phyloP scores from a whole-genome alignment of 371 early-diverging fungal species.

The Mortierella sp. region DNA sequence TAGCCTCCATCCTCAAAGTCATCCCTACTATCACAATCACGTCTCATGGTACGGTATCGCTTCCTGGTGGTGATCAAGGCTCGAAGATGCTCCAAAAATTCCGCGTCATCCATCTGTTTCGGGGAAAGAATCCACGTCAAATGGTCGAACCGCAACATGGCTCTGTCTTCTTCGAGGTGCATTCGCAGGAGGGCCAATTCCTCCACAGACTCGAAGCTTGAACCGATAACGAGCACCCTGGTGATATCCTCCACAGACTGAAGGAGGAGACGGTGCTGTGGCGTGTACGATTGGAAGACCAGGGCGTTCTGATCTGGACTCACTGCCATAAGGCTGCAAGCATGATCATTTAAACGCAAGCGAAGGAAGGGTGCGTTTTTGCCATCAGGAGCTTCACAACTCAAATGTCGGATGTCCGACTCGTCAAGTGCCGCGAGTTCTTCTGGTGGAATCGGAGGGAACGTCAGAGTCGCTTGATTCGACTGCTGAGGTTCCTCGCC shows the following conservation, averaged over 20 bases:
- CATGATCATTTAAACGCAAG: conserved; percentile 10
- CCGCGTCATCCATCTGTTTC: not conserved
- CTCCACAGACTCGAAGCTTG: conserved; percentile 5
- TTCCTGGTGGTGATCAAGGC: not conserved
- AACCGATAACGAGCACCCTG: not conserved
- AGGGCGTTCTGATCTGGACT: not conserved
- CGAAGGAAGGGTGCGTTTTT: not conserved
- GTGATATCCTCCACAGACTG: conserved; percentile 12
- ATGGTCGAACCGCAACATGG: conserved; percentile 1
- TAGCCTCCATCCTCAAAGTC: no score
- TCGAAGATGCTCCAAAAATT: conserved; percentile 8
- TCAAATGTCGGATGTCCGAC: not conserved
- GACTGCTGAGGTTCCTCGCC: no score
- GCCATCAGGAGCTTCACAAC: not conserved
- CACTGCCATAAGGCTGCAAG: conserved; percentile 10
- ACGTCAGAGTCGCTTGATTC: no score
- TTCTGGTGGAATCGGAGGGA: not conserved
- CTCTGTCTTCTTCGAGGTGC: conserved; percentile 8
- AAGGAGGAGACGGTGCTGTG: conserved; percentile 5
- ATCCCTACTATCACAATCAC: no score
- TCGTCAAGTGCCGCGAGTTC: not conserved
- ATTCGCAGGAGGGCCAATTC: conserved; percentile 7
- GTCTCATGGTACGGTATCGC: no score
- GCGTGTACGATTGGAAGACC: conserved; percentile 6
- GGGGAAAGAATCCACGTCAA: conserved; percentile 4